Conservation (phyloP, 1,284 basidiomycete species). For the Hortiboletus rubellus region DNA sequence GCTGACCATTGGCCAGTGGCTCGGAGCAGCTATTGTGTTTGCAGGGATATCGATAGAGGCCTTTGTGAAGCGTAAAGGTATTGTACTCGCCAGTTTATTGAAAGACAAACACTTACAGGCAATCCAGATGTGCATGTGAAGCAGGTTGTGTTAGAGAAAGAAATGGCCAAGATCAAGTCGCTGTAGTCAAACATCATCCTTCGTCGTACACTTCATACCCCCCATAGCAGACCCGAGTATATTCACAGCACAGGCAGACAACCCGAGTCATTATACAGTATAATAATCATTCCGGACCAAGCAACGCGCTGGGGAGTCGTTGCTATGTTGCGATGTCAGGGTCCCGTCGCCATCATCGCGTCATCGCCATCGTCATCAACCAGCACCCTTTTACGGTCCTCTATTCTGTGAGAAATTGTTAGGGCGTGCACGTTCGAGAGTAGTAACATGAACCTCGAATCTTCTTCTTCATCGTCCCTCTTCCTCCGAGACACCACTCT, state of each 20-base stretch:
- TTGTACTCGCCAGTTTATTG: constrained; percentile 12
- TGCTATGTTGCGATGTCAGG: constrained; percentile 17
- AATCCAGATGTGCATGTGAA: constrained; percentile 74
- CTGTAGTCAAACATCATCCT: constrained; percentile 44
- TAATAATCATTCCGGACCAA: constrained; percentile 22
- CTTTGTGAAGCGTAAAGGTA: constrained; percentile 81
- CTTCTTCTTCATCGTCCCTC: constrained; percentile 67
- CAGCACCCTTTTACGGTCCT: constrained; percentile 52
- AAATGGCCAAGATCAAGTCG: constrained; percentile 77
- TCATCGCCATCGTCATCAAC: constrained; percentile 40
- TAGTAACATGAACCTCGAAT: constrained; percentile 42
- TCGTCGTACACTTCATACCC: constrained; percentile 19
- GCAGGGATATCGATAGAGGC: constrained; percentile 93
- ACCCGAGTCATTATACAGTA: constrained; percentile 26
- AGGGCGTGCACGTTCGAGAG: background rate
- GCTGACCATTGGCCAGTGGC: constrained; percentile 86
- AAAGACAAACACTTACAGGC: background rate
- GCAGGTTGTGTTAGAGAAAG: constrained; percentile 74
- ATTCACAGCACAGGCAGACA: constrained; percentile 19
- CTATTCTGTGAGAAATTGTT: constrained; percentile 38
- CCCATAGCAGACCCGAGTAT: constrained; percentile 12
- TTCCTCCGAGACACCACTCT: constrained; percentile 58
- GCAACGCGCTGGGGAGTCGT: background rate
- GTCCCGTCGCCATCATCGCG: constrained; percentile 33
- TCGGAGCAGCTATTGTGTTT: constrained; percentile 89